Conservation (phyloP, 371 early-diverging fungal genomes). For the Circinella minor region DNA sequence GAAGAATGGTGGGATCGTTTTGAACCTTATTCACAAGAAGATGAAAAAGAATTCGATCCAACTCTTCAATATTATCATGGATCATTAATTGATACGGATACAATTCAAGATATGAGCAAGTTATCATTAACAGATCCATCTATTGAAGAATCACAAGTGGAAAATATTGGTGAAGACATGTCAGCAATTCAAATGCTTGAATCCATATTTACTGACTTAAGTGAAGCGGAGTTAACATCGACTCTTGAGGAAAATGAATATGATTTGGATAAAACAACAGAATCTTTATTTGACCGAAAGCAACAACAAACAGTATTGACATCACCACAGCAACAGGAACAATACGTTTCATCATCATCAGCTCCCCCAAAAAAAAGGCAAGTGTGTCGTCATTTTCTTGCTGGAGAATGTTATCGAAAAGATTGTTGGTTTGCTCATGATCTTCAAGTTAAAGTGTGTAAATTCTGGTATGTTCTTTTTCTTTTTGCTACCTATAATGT, state of each 20-base stretch:
- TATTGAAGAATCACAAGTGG: slow-evolving; percentile 37
- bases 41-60: slow-evolving; percentile 54
- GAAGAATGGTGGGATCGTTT: slow-evolving; percentile 24
- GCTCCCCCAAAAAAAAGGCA: slow-evolving; percentile 42
- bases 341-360: slow-evolving; percentile 9
- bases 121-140: slow-evolving; percentile 39
- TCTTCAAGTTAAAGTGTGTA: slow-evolving; percentile 71
- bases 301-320: background rate
- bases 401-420: slow-evolving; percentile 74
- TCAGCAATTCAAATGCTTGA: slow-evolving; percentile 61
- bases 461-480: slow-evolving; percentile 63
- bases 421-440: slow-evolving; percentile 89
- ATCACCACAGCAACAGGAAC: slow-evolving; percentile 10
- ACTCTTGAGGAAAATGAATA: slow-evolving; percentile 51
- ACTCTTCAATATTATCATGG: slow-evolving; percentile 50
- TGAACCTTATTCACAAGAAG: slow-evolving; percentile 31
- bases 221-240: slow-evolving; percentile 45
- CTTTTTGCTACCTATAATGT: too few species aligned
- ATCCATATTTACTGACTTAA: slow-evolving; percentile 55
- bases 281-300: slow-evolving; percentile 28
- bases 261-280: slow-evolving; percentile 54
- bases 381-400: slow-evolving; percentile 78
- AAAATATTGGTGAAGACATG: slow-evolving; percentile 57
- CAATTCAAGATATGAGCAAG: slow-evolving; percentile 44
- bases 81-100: slow-evolving; percentile 36